Evolutionary conservation across 192 early-diverging fungal genomes (phyloP), one percentile per base, ranked within the genome.

Genomic region (Gorgonomyces haynaldii): DNA sequence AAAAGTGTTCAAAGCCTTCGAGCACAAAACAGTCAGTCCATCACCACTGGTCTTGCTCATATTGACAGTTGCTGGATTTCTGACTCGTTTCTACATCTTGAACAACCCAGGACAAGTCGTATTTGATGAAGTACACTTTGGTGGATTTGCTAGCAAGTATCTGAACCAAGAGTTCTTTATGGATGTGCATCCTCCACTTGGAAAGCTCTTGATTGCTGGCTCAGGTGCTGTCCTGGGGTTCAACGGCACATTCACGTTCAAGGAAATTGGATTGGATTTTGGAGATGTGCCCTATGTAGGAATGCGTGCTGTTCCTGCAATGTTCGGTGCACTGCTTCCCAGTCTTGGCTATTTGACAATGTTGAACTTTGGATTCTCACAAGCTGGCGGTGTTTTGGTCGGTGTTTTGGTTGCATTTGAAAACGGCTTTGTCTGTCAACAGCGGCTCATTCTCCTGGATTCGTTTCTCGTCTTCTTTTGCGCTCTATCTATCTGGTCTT

Each of bases 221-320:
- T 57, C 52, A 36, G 72, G 61, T 42, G 51, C 61, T 7, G 15
- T 70, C 13, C 59, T 61, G 26, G 72, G 72, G 5, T 74, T 56
- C 61, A 67, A 74, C 41, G 65, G 68, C 12, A 39, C 54, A 19
- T 74, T 74, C 38, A 41, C 45, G 12, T 74, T 74, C 41, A 62
- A 66, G 38, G 83, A 84, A 44, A 98, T 98, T 64, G 91, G 91
- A 1, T 75, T 88, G 50, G 83, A 80, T 58, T 98, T 95, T 61
- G 73, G 85, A 41, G 68, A 82, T 32, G 89, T 94, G 13, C 94
- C 94, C 0, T 92, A 90, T 57, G 78, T 98, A 24, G 70, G 75
- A 24, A 72, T 98, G 61, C 81, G 94, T 40, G 47, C 76, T 0
- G 72, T 91, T 27, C 84, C 87, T 17, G 91, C 84, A 0, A 52